Conservation (phyloP, 768 basidiomycete species). For the Lentinula lateritia region DNA sequence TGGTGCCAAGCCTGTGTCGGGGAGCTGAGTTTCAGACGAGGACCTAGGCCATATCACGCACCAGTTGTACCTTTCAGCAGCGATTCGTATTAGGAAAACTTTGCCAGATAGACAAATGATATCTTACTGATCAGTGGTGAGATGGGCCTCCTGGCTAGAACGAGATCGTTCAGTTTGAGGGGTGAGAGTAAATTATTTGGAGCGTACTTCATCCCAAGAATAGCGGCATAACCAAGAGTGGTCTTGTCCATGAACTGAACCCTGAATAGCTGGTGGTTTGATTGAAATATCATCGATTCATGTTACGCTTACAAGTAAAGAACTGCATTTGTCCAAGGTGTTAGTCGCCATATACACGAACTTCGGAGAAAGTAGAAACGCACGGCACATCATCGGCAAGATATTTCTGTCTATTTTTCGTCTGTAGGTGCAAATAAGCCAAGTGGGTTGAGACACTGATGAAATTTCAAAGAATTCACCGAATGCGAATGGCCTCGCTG, state of each 20-base stretch:
- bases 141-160: not conserved
- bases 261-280: slow-evolving; percentile 20
- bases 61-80: not conserved
- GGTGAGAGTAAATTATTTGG: not conserved
- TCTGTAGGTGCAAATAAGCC: slow-evolving; percentile 9
- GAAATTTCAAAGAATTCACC: slow-evolving; percentile 18
- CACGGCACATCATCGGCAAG: slow-evolving; percentile 43
- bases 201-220: slow-evolving; percentile 44
- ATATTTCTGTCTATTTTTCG: slow-evolving; percentile 47
- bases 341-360: not conserved
- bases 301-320: slow-evolving; percentile 27
- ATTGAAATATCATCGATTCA: not conserved
- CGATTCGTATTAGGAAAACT: not conserved
- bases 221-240: slow-evolving; percentile 40
- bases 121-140: not conserved
- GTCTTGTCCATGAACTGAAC: slow-evolving; percentile 53
- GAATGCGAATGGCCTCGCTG: slow-evolving; percentile 29
- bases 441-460: not conserved
- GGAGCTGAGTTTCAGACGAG: not conserved
- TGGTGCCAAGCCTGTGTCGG: slow-evolving; percentile 57
- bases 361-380: not conserved
- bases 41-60: not conserved
- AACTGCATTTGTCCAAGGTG: slow-evolving; percentile 8
- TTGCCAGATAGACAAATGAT: slow-evolving; percentile 11
- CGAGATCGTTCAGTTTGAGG: not conserved